Base-by-base conservation (phyloP, 352 stramenopile genomes). In the Aphanomyces astaci region DNA sequence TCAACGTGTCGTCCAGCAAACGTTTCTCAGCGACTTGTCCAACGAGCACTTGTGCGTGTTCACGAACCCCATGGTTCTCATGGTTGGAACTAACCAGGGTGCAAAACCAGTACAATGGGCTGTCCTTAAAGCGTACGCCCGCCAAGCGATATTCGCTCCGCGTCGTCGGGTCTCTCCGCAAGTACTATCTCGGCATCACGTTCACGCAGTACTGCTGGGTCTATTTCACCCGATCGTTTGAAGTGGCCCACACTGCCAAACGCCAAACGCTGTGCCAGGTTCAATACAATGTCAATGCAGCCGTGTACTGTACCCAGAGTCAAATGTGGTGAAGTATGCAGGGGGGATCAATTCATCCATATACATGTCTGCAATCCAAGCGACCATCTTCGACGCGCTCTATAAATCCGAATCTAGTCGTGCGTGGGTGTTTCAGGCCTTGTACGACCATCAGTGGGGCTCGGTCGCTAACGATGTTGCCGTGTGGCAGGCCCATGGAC, bases 271-370 rank as follows among this genome's bases (percentile, higher is more conserved):
- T 22, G 28, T 65, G 57, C 39, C 11, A 51, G 3, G 22, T 25
- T 9, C 15, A 46, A 4, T 17, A 32, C 28, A 15, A 15, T 1
- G n/a, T 5, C n/a, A 65, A 52, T 30, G 57, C 5, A 24, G 57
- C 57, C 27, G 57, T 65, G 24, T 65, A 65, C 32, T 27, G 24
- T 65, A 65, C 32, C 10, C 53, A 25, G 57, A 65, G 28, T 2
- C 32, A 11, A 10, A 13, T 17, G 31, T 65, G 24, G 22, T 30
- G 22, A 52, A 65, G 25, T 19, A 4, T 25, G 7, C 45, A 7
- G 5, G 31, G 4, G 57, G 5, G 31, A 15, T 28, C 3, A 15
- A 24, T 53, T 4, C 22, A 13, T 40, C 39, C 19, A 49, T 5
- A 10, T 53, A n/a, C 25, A 2, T 5, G 9, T 15, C 30, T 11